These are phyloP conservation scores for Pecoramyces ruminantium DNA, from an alignment of 192 early-diverging fungal species.

Conservation along the genomic window DNA sequence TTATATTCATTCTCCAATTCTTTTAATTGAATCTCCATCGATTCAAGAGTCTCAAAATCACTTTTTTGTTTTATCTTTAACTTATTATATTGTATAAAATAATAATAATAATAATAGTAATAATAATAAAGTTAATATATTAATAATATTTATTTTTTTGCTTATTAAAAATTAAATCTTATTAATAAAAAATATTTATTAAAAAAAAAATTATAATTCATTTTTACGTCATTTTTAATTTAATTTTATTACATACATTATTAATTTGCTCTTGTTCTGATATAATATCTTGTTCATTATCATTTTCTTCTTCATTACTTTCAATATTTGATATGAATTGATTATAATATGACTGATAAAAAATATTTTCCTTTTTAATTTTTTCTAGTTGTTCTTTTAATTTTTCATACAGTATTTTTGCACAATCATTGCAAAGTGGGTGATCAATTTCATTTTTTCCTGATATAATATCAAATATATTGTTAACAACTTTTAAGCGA, in stretches of 20 bases:
- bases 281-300: background rate
- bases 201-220: no score
- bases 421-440: background rate
- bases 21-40: background rate
- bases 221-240: no score
- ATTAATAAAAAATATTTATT: no score
- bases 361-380: background rate
- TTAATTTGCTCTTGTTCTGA: background rate
- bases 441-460: background rate
- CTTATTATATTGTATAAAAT: no score
- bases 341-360: background rate
- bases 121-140: no score
- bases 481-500: background rate
- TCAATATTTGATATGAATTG: background rate
- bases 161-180: no score
- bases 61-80: background rate
- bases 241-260: background rate
- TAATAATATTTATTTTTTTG: no score
- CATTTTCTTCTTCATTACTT: background rate
- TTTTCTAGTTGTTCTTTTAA: background rate
- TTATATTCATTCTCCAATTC: background rate
- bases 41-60: background rate
- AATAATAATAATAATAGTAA: no score
- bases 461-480: background rate
- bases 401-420: background rate